These are phyloP conservation scores for Leishmania tarentolae DNA, from an alignment of 208 protist species.

Conservation along the genomic window DNA sequence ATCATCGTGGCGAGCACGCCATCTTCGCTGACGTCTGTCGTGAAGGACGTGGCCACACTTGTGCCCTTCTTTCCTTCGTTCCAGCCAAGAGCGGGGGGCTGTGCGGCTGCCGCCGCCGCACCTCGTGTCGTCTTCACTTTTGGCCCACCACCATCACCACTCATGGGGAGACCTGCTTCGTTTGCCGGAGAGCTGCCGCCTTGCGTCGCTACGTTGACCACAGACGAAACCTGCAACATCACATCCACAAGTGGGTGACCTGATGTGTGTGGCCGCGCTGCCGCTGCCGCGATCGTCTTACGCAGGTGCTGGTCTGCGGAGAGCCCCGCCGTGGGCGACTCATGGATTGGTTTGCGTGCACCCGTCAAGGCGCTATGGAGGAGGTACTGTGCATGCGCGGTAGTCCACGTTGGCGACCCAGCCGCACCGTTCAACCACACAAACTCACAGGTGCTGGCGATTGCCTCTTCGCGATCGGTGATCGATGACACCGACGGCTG, in stretches of 20 bases:
- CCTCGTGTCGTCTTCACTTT: background rate
- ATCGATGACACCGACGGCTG: background rate
- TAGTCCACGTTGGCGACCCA: conserved; percentile 21
- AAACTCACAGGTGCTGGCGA: background rate
- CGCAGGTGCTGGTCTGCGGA: conserved; percentile 2
- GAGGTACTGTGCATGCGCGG: conserved; percentile 17
- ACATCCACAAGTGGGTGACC: conserved; percentile 17
- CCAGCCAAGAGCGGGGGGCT: conserved; percentile 20
- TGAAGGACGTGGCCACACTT: background rate
- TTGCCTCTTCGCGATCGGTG: background rate
- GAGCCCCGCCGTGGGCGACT: background rate
- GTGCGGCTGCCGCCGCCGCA: conserved; percentile 1
- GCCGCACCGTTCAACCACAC: conserved; percentile 23
- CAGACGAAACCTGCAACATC: conserved; percentile 7
- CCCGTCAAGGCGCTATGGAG: conserved; percentile 6
- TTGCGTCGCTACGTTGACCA: background rate
- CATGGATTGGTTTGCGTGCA: background rate
- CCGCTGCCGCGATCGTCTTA: background rate
- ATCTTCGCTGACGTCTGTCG: conserved; percentile 3
- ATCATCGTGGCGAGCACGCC: conserved; percentile 3
- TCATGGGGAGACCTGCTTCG: background rate
- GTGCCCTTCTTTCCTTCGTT: conserved; percentile 28
- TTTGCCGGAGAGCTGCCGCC: background rate
- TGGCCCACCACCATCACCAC: background rate
- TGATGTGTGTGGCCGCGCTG: background rate